Percentiles rank a stretch among this genome's conserved stretches.
Evolutionary conservation across 2,329 filamentous ascomycete species (phyloP).

Genomic region (Phialophora verrucosa): DNA sequence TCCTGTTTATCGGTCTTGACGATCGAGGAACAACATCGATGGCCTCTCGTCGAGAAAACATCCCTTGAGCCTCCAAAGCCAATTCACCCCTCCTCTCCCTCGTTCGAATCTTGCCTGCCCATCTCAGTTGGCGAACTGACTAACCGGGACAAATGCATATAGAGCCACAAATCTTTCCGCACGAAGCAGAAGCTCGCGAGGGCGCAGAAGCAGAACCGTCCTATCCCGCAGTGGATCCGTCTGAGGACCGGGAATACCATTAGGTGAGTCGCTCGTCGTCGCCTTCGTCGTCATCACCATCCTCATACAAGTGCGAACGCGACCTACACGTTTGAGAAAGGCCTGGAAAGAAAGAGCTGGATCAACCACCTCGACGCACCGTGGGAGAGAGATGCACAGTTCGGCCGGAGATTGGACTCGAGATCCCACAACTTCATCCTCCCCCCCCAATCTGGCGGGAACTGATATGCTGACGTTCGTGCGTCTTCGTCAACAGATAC

Average conservation of each 20-base stretch:
- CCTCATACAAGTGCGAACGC: not conserved
- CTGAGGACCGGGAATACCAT: slow-evolving; percentile 99
- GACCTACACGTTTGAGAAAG: not conserved
- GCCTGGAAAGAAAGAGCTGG: not conserved
- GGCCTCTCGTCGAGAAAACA: slow-evolving; percentile 1
- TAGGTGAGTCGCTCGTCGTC: slow-evolving; percentile 70
- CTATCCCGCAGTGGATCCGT: slow-evolving; percentile 99
- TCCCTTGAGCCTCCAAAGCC: not conserved
- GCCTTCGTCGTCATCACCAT: not conserved
- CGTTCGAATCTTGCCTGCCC: not conserved
- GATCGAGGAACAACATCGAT: not conserved
- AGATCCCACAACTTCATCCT: not conserved
- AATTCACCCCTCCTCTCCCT: not conserved
- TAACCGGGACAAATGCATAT: not conserved
- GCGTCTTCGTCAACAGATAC: slow-evolving; percentile 69
- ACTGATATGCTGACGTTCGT: not conserved
- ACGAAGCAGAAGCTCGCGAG: slow-evolving; percentile 99
- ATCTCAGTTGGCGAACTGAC: not conserved
- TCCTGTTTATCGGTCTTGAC: not conserved
- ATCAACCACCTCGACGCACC: not conserved
- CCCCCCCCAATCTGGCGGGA: not conserved
- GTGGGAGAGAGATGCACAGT: not conserved
- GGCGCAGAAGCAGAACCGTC: slow-evolving; percentile 99
- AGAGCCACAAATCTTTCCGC: slow-evolving; percentile 92
- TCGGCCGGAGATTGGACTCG: not conserved